Conservation (phyloP, 768 basidiomycete genomes). For the Infundibulicybe gibba region DNA sequence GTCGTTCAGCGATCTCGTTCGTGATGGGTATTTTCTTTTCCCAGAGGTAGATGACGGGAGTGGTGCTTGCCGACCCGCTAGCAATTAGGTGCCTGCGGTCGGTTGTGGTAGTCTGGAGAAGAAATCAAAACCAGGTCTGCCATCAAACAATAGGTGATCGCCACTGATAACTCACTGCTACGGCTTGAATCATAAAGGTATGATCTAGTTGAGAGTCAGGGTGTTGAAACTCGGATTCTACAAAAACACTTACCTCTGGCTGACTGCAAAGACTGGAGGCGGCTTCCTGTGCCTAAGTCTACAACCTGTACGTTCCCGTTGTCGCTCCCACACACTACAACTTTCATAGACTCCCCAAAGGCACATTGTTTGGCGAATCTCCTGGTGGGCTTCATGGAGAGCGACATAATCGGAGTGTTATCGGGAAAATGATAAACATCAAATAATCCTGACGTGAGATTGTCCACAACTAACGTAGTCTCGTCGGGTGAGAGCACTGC, state of each 20-base stretch:
- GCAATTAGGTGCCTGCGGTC: constrained; percentile 2
- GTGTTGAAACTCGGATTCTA: not conserved
- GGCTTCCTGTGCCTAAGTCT: not conserved
- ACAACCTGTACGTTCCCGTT: constrained; percentile 1
- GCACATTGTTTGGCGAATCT: constrained; percentile 2
- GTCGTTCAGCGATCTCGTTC: too few species aligned
- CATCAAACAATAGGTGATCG: not conserved
- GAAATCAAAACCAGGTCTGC: too few species aligned
- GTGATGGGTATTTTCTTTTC: too few species aligned
- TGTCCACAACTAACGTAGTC: constrained; percentile 4
- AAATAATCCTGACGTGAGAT: constrained; percentile 2
- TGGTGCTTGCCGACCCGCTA: not conserved
- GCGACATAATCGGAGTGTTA: not conserved
- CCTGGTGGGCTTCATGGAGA: not conserved
- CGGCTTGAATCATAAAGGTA: constrained; percentile 5
- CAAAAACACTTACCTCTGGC: not conserved
- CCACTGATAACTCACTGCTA: not conserved
- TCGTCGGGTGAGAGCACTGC: constrained; percentile 6
- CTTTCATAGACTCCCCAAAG: constrained; percentile 7
- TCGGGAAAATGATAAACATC: constrained; percentile 5
- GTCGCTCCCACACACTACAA: constrained; percentile 9
- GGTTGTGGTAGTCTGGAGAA: too few species aligned
- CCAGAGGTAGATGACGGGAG: constrained; percentile 1
- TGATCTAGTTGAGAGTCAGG: too few species aligned
- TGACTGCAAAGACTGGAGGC: not conserved